Percentiles rank a stretch among this genome's conserved stretches.
These are phyloP conservation scores for Striga hermonthica DNA, from an alignment of 305 asterid genomes.

Conservation along the genomic window DNA sequence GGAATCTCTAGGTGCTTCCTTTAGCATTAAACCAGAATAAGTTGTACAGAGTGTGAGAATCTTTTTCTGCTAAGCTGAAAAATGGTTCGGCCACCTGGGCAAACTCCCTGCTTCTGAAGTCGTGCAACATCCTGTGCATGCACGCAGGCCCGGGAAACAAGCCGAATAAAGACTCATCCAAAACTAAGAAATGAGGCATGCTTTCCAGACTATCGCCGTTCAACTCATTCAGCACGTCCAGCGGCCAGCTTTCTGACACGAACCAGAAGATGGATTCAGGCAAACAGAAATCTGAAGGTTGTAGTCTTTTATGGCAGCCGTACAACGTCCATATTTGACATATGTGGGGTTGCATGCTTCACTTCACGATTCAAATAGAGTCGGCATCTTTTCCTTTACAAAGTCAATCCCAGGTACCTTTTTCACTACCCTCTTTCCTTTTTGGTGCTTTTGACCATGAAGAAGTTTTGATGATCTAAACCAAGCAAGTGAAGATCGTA, in stretches of 20 bases:
- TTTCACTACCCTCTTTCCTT: conserved; percentile 34
- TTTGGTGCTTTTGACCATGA: conserved; percentile 37
- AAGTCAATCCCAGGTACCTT: conserved; percentile 39
- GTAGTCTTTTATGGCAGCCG: conserved; percentile 42
- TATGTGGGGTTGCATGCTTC: conserved; percentile 36
- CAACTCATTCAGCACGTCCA: conserved; percentile 47
- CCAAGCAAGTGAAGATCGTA: conserved; percentile 38
- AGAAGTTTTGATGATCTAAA: conserved; percentile 42
- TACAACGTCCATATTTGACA: conserved; percentile 38
- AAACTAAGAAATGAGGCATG: conserved; percentile 31
- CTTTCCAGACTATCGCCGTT: conserved; percentile 55
- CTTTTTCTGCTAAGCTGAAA: conserved; percentile 53
- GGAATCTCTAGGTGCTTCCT: conserved; percentile 60
- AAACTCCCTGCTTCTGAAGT: conserved; percentile 46
- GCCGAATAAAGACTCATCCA: conserved; percentile 37
- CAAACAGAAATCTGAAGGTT: conserved; percentile 32
- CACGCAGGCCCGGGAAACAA: conserved; percentile 31
- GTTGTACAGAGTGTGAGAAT: conserved; percentile 60
- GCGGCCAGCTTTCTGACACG: conserved; percentile 31
- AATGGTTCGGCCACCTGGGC: conserved; percentile 40
- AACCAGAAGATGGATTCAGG: conserved; percentile 36
- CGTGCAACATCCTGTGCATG: conserved; percentile 29
- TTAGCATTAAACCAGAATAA: conserved; percentile 57
- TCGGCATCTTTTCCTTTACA: conserved; percentile 44
- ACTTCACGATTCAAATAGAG: conserved; percentile 32